Conservation (phyloP, 305 asterid species). For the Fraxinus platypoda region DNA sequence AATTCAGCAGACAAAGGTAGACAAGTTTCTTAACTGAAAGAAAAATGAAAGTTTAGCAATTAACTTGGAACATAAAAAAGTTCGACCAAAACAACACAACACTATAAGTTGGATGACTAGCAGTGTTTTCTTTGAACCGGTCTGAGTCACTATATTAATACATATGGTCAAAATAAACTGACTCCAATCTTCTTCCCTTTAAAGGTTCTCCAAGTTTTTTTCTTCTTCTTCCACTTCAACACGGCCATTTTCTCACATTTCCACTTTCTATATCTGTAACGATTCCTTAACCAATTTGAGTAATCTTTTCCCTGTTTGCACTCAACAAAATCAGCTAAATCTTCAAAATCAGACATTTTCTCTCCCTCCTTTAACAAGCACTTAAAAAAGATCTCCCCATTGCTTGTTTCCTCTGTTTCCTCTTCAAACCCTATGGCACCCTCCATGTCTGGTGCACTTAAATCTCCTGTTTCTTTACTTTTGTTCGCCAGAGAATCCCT, state of each 20-base stretch:
- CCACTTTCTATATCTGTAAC: conserved; percentile 52
- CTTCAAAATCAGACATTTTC: conserved; percentile 41
- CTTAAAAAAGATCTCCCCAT: conserved; percentile 63
- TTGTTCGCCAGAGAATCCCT: conserved; percentile 24
- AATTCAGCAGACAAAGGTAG: neutral
- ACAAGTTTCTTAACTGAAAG: neutral
- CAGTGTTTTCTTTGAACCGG: neutral
- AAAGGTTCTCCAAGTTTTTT: conserved; percentile 46
- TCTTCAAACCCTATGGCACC: conserved; percentile 44
- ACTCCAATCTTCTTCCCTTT: conserved; percentile 33
- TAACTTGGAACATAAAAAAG: neutral
- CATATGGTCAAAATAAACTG: neutral
- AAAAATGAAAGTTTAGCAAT: neutral
- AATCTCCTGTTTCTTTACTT: conserved; percentile 22
- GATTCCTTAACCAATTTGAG: conserved; percentile 63
- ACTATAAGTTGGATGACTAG: neutral
- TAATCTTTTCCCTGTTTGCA: conserved; percentile 74
- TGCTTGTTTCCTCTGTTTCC: conserved; percentile 58
- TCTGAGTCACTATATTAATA: neutral
- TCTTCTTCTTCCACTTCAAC: conserved; percentile 70
- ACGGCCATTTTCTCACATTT: conserved; percentile 54
- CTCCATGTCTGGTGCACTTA: conserved; percentile 25
- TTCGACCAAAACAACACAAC: neutral
- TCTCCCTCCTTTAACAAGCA: conserved; percentile 30
- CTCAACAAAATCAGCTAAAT: conserved; percentile 60